Conservation (phyloP, 1,139 yeast genomes). For the Lodderomyces metapsilosis region DNA sequence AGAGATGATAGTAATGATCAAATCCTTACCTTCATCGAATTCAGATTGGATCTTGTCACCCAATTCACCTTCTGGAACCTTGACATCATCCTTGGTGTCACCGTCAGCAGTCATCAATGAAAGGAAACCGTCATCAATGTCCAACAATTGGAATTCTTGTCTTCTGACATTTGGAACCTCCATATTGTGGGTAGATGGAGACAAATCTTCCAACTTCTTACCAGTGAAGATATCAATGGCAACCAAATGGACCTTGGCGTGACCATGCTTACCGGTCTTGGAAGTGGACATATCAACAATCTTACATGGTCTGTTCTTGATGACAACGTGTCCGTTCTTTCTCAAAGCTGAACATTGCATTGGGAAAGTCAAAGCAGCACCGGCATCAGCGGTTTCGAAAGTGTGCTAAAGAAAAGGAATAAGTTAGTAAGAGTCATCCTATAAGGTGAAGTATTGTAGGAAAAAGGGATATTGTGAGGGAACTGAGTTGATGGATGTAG, state of each 20-base stretch:
- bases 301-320: slow-evolving; percentile 99
- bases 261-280: slow-evolving; percentile 99
- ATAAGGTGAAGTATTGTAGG: too few relatives aligned
- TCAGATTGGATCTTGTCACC: slow-evolving; percentile 90
- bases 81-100: slow-evolving; percentile 98
- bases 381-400: slow-evolving; percentile 98
- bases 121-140: slow-evolving; percentile 97
- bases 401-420: slow-evolving; percentile 54
- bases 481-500: too few relatives aligned
- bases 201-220: slow-evolving; percentile 98
- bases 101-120: slow-evolving; percentile 96
- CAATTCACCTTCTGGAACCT: slow-evolving; percentile 95
- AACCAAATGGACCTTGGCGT: slow-evolving; percentile 99
- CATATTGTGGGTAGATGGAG: slow-evolving; percentile 99
- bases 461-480: too few relatives aligned
- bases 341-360: slow-evolving; percentile 99
- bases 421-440: slow-evolving; percentile 28
- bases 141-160: slow-evolving; percentile 94
- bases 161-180: slow-evolving; percentile 98
- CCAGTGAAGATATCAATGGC: slow-evolving; percentile 98
- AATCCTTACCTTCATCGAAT: slow-evolving; percentile 97
- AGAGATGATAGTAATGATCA: slow-evolving; percentile 90
- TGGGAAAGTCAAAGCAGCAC: slow-evolving; percentile 98
- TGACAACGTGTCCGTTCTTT: slow-evolving; percentile 99
- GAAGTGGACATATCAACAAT: slow-evolving; percentile 99